Evolutionary conservation across 441 rosid species (phyloP).

Genomic region (Metrosideros polymorpha): DNA sequence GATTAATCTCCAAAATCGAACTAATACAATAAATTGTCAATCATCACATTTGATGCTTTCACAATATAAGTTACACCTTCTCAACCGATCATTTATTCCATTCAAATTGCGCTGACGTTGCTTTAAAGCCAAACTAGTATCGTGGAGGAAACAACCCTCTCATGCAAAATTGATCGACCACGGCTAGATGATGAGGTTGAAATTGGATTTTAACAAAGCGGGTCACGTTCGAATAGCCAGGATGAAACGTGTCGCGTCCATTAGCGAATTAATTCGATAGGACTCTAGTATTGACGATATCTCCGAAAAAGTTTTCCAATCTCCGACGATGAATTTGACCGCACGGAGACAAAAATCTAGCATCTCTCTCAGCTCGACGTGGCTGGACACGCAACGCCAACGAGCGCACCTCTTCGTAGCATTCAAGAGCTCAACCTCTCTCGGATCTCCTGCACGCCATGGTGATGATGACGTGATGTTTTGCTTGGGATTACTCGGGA

Average conservation of each 20-base stretch:
- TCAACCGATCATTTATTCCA: not conserved
- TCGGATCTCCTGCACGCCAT: not conserved
- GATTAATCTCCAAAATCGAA: not conserved
- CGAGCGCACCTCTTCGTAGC: not conserved
- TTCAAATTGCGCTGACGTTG: too few relatives aligned
- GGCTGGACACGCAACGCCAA: not conserved
- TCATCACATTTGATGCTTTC: not conserved
- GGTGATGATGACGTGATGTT: not conserved
- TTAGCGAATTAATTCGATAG: not conserved
- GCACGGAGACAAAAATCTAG: not conserved
- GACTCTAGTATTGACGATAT: not conserved
- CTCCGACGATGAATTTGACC: not conserved
- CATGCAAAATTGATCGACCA: not conserved
- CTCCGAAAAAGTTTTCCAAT: not conserved
- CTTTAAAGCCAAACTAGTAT: too few relatives aligned
- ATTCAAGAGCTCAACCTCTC: not conserved
- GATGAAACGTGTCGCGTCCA: too few relatives aligned
- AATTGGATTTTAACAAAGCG: too few relatives aligned
- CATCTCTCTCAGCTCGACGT: not conserved
- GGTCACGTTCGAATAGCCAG: too few relatives aligned
- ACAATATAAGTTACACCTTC: not conserved
- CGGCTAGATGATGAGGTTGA: not conserved
- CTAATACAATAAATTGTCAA: not conserved
- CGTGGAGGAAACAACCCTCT: too few relatives aligned
- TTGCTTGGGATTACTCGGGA: not conserved